Conservation (phyloP, 208 protist species). For the Borovskyia barvae region DNA sequence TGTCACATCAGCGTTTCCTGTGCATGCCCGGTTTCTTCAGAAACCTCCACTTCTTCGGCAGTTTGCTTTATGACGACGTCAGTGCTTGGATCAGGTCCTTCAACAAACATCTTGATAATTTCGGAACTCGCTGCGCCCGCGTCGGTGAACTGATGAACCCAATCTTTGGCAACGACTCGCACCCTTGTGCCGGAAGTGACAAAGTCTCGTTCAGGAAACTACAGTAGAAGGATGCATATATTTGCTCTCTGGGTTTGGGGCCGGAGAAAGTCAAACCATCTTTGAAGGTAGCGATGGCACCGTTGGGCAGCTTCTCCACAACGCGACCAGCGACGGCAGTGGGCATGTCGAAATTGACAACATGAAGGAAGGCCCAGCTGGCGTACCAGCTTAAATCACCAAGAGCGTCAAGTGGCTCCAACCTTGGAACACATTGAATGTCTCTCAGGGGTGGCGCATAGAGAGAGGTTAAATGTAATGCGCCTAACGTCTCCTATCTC, state of each 20-base stretch:
- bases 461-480: conserved; percentile 33
- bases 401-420: conserved; percentile 54
- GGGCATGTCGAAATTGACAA: conserved; percentile 46
- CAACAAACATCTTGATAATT: conserved; percentile 20
- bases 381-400: conserved; percentile 70
- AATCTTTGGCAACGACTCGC: conserved; percentile 35
- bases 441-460: conserved; percentile 26
- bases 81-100: conserved; percentile 7
- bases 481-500: conserved; percentile 32
- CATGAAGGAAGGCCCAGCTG: conserved; percentile 48
- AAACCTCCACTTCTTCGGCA: conserved; percentile 34
- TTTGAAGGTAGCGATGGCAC: conserved; percentile 52
- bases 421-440: conserved; percentile 37
- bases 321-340: conserved; percentile 44
- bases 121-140: conserved; percentile 22
- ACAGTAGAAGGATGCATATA: conserved; percentile 55
- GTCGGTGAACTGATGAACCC: conserved; percentile 30
- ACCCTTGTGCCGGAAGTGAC: conserved; percentile 36
- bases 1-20: conserved; percentile 65
- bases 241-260: conserved; percentile 7
- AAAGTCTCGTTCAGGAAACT: conserved; percentile 41
- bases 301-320: conserved; percentile 30
- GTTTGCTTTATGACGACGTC: conserved; percentile 10
- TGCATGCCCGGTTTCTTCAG: conserved; percentile 32
- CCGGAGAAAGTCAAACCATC: conserved; percentile 44